Evolutionary conservation across 192 early-diverging fungal species (phyloP).

Genomic region (Rhizoclosmatium sp.): DNA sequence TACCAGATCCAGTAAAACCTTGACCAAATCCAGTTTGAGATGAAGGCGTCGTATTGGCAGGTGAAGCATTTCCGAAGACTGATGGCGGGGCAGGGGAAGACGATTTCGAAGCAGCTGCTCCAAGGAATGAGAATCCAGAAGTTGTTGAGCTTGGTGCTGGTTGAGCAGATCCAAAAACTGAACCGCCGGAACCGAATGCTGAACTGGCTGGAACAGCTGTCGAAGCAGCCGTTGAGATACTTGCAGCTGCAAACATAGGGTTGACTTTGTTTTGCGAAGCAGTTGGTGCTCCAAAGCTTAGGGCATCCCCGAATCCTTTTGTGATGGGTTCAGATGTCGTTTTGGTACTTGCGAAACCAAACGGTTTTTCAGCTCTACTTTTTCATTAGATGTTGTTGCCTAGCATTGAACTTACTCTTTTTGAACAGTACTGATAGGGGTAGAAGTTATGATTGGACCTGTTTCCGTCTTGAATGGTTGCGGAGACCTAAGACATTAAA

Average conservation of each 20-base stretch:
- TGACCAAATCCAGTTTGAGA: constrained; percentile 10
- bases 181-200: background rate
- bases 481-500: background rate
- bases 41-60: background rate
- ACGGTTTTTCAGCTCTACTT: background rate
- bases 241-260: constrained; percentile 25
- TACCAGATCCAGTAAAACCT: background rate
- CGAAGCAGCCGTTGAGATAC: background rate
- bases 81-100: background rate
- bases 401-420: constrained; percentile 11
- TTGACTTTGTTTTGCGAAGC: constrained; percentile 22
- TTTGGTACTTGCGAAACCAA: background rate
- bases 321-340: background rate
- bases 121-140: constrained; percentile 13
- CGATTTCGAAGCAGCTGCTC: background rate
- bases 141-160: background rate
- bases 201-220: background rate
- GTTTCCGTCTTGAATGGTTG: background rate
- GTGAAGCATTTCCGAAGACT: background rate
- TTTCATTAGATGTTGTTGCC: background rate
- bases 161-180: constrained; percentile 1
- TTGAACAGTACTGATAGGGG: background rate
- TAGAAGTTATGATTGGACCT: constrained; percentile 2
- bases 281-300: constrained; percentile 8
- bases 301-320: constrained; percentile 16